Conservation (phyloP, 768 basidiomycete genomes). For the Panus rudis region DNA sequence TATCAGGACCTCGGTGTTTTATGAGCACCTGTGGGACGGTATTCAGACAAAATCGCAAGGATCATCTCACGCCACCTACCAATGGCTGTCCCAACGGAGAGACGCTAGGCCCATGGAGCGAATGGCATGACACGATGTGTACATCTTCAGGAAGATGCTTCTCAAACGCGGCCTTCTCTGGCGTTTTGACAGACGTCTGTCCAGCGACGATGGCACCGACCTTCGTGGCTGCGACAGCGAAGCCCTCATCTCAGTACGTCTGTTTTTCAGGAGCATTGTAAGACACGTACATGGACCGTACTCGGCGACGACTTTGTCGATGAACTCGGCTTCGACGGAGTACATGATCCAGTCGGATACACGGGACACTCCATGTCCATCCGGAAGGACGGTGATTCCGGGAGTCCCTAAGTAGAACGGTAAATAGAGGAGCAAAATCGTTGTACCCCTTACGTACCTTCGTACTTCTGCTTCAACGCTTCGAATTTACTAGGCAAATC, state of each 20-base stretch:
- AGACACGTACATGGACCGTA: constrained; percentile 81
- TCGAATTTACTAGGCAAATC: constrained; percentile 75
- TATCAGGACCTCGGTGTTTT: constrained; percentile 73
- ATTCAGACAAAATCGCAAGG: constrained; percentile 1
- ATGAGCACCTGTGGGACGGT: constrained; percentile 66
- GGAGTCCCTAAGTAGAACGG: constrained; percentile 36
- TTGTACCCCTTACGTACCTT: constrained; percentile 34
- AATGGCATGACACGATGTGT: constrained; percentile 89
- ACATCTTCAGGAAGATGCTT: constrained; percentile 79
- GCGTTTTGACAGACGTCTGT: constrained; percentile 95
- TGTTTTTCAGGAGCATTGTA: constrained; percentile 4
- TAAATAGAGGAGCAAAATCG: neutral
- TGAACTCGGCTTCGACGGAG: constrained; percentile 88
- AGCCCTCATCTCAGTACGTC: neutral
- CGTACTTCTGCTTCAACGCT: constrained; percentile 49
- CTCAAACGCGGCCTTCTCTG: constrained; percentile 88
- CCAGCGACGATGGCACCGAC: constrained; percentile 87
- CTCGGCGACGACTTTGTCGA: constrained; percentile 73
- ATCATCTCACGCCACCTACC: constrained; percentile 48
- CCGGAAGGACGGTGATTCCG: constrained; percentile 59
- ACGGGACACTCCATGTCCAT: constrained; percentile 85
- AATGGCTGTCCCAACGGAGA: constrained; percentile 85
- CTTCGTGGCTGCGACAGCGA: constrained; percentile 65
- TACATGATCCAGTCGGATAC: constrained; percentile 92
- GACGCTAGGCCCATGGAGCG: constrained; percentile 89